Percentiles rank a stretch among this genome's conserved stretches.
These are phyloP conservation scores for Phytophthora aleatoria DNA, from an alignment of 352 stramenopile species.

Conservation along the genomic window DNA sequence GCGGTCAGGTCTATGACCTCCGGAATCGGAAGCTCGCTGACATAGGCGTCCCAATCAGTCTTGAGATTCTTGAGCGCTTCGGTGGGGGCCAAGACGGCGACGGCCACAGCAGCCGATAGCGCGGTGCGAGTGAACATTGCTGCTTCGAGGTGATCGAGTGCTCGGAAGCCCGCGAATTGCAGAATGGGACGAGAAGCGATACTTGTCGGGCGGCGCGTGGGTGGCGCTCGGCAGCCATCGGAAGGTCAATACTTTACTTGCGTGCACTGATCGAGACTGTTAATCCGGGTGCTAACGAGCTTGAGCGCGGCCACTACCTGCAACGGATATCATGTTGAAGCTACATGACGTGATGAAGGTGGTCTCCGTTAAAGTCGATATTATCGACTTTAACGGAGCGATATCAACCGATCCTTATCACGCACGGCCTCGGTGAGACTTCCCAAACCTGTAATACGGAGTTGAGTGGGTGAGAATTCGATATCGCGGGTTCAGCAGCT, in stretches of 20 bases:
- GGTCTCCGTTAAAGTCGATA: conserved; percentile 8
- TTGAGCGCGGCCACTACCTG: conserved; percentile 26
- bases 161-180: conserved; percentile 25
- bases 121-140: conserved; percentile 18
- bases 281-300: conserved; percentile 7
- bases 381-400: not conserved
- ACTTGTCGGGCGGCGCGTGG: not conserved
- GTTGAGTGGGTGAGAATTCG: not conserved
- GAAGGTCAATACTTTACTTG: not conserved
- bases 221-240: conserved; percentile 11
- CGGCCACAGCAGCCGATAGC: conserved; percentile 20
- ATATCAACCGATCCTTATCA: no score
- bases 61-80: conserved; percentile 42
- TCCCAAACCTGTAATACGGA: not conserved
- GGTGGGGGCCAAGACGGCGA: conserved; percentile 14
- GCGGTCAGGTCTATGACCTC: conserved; percentile 49
- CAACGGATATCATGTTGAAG: not conserved
- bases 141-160: conserved; percentile 16
- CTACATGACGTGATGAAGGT: not conserved
- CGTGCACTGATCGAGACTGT: conserved; percentile 1
- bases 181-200: conserved; percentile 23
- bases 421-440: no score
- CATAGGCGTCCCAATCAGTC: conserved; percentile 49
- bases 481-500: not conserved
- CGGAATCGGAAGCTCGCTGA: conserved; percentile 41